Percentiles rank a stretch among this genome's conserved stretches.
Evolutionary conservation across 2,329 filamentous ascomycete genomes (phyloP).

Genomic region (Xylaria sp.): DNA sequence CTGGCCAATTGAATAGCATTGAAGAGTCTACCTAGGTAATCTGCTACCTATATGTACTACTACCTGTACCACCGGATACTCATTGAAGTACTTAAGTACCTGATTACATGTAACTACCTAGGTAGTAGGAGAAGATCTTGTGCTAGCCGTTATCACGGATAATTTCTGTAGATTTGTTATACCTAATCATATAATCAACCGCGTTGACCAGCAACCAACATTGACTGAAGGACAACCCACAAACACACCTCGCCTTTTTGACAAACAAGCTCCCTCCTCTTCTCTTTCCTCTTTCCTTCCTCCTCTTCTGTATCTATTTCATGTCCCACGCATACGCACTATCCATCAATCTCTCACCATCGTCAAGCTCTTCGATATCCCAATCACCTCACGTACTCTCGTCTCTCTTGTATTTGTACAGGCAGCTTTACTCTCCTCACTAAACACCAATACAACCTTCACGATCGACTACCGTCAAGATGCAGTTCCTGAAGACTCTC

Average conservation of each 20-base stretch:
- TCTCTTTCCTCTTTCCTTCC: conserved; percentile 1
- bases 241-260: conserved; percentile 25
- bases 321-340: not conserved
- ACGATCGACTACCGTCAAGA: conserved; percentile 38
- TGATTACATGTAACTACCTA: not conserved
- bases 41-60: not conserved
- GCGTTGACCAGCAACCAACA: conserved; percentile 29
- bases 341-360: conserved; percentile 10
- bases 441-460: conserved; percentile 29
- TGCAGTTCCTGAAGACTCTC: conserved; percentile 47
- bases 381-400: not conserved
- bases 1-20: conserved; percentile 14
- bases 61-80: not conserved
- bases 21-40: not conserved
- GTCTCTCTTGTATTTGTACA: conserved; percentile 18
- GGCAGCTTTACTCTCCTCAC: conserved; percentile 20
- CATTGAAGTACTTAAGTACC: not conserved
- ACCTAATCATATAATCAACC: conserved; percentile 9
- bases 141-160: not conserved
- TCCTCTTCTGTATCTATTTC: not conserved
- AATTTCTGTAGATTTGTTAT: not conserved
- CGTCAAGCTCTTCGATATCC: conserved; percentile 6
- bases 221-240: conserved; percentile 22
- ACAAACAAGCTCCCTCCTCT: conserved; percentile 18
- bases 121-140: not conserved